Percentiles rank a stretch among this genome's conserved stretches.
phyloP scores from a whole-genome alignment of 192 early-diverging fungal species.

The Pecoramyces ruminantium region DNA sequence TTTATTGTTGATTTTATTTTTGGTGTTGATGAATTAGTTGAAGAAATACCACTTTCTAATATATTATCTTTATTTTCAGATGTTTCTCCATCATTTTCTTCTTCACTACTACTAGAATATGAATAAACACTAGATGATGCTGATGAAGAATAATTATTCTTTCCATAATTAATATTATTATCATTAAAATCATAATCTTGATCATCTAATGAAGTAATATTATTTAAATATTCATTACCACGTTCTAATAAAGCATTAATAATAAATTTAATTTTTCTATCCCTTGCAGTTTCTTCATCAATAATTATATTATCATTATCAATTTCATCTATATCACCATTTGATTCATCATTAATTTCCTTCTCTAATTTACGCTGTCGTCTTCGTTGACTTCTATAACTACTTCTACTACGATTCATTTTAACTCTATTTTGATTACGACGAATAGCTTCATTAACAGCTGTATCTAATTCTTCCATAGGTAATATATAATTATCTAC shows the following conservation, averaged over 20 bases:
- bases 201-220: not conserved
- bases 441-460: not conserved
- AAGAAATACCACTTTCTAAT: no score
- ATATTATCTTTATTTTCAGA: no score
- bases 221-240: not conserved
- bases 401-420: not conserved
- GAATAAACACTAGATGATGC: not conserved
- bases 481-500: not conserved
- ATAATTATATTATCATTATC: not conserved
- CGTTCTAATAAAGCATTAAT: not conserved
- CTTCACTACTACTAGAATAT: not conserved
- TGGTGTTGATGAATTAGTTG: no score
- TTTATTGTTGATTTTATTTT: no score
- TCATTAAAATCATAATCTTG: not conserved
- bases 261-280: not conserved
- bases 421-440: not conserved
- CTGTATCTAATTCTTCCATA: not conserved
- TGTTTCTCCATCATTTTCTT: not conserved
- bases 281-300: not conserved
- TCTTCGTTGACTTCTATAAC: not conserved
- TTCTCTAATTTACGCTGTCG: not conserved
- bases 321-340: not conserved
- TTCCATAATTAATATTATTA: not conserved
- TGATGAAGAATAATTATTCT: not conserved
- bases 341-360: not conserved